Conservation (phyloP, 768 basidiomycete genomes). For the Cytidiella melzeri region DNA sequence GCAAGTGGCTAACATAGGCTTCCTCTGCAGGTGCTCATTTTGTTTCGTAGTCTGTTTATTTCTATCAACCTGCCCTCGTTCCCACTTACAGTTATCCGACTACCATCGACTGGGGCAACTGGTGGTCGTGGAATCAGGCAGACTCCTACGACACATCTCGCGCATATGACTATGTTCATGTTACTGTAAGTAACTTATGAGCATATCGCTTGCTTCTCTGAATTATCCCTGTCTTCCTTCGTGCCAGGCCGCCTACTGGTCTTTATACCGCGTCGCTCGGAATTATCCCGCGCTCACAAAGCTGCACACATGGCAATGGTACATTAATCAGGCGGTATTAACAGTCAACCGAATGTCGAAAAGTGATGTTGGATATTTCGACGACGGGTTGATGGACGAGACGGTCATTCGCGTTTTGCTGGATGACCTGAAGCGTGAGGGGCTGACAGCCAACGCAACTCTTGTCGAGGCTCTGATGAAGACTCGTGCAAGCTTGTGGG, state of each 20-base stretch:
- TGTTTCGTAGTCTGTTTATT: constrained; percentile 38
- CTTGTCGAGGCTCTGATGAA: constrained; percentile 42
- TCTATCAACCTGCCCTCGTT: constrained; percentile 40
- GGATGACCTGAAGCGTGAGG: constrained; percentile 47
- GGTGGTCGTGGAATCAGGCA: constrained; percentile 54
- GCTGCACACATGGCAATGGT: constrained; percentile 49
- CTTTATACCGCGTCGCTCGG: constrained; percentile 49
- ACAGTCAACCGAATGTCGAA: constrained; percentile 43
- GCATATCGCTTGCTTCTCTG: background rate
- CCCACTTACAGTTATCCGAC: constrained; percentile 44
- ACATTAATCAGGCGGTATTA: constrained; percentile 46
- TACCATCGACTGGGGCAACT: constrained; percentile 43
- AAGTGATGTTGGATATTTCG: constrained; percentile 37
- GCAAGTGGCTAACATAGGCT: constrained; percentile 19
- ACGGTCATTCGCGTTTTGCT: constrained; percentile 43
- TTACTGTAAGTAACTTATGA: constrained; percentile 15
- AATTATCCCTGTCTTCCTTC: no score
- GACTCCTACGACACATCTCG: constrained; percentile 41
- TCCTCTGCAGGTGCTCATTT: no score
- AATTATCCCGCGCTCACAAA: constrained; percentile 47
- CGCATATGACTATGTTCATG: constrained; percentile 41
- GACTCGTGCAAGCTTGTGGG: constrained; percentile 38
- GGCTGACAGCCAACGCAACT: constrained; percentile 41
- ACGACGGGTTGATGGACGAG: constrained; percentile 52
- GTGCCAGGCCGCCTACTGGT: constrained; percentile 38